These are phyloP conservation scores for Pseudisothecium myosuroides DNA, from an alignment of 225 moss, liverwort and hornwort genomes.

Conservation along the genomic window DNA sequence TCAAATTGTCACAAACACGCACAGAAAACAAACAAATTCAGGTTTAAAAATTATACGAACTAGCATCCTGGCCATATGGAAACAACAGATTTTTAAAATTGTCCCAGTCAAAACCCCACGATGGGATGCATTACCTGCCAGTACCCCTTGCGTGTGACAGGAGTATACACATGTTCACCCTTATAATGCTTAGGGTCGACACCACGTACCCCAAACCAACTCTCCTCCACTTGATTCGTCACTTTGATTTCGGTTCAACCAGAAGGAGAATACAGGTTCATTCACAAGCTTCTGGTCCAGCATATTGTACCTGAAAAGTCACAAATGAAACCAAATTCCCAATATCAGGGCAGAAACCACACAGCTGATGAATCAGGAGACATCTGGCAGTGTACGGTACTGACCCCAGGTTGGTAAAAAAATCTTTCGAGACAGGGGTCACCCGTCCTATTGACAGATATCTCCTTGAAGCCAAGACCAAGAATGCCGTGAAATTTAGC, in stretches of 20 bases:
- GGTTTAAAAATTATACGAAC: too few species aligned
- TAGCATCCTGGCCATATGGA: neutral
- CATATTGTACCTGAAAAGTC: constrained; percentile 62
- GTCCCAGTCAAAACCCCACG: neutral
- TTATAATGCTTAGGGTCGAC: constrained; percentile 71
- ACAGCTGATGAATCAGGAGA: neutral
- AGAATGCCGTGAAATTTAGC: constrained; percentile 88
- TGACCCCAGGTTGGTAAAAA: neutral
- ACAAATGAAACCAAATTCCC: neutral
- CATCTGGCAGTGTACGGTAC: neutral
- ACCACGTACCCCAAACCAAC: constrained; percentile 74
- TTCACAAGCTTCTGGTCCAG: constrained; percentile 65
- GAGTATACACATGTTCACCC: constrained; percentile 82
- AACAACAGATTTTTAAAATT: neutral
- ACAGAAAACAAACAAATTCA: neutral
- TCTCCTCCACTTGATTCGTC: constrained; percentile 63
- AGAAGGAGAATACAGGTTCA: constrained; percentile 82
- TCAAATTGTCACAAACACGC: constrained; percentile 45
- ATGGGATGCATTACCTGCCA: constrained; percentile 46
- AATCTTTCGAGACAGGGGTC: constrained; percentile 57
- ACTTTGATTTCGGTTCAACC: constrained; percentile 66
- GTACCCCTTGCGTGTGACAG: constrained; percentile 86
- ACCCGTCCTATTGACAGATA: constrained; percentile 77
- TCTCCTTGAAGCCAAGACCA: constrained; percentile 84
- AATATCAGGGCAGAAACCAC: neutral